Evolutionary conservation across 441 rosid genomes (phyloP), one percentile per base, ranked within the genome.

Genomic region (Aquilaria agallochum): DNA sequence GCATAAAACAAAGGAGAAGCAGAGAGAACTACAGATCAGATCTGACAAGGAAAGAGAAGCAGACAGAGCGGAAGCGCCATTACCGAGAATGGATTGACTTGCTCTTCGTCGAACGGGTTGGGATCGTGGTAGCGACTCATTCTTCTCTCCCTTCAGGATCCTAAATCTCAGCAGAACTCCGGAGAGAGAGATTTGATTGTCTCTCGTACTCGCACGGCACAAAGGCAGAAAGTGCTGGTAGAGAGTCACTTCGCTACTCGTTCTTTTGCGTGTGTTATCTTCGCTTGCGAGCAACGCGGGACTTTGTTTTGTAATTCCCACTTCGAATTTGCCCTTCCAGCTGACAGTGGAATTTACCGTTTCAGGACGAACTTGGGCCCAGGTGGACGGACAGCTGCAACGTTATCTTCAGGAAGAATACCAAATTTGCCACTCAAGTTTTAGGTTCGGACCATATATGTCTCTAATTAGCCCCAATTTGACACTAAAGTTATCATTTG

Each of bases 61-160:
- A 52, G 44, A 30, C 11, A 31, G 11, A 65, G 11, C 11, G 54
- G 65, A 64, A 20, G 12, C 56, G 34, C 50, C 6, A 15, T 32
- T 88, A 94, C 99, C 82, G 99, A 94, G 78, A 94, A 94, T 4
- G 97, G 99, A 91, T 94, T 91, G 80, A 91, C 92, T 60, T 88
- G 92, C 56, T 90, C 97, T 64, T 94, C 98, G 46, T 94, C 97
- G 69, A 94, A 89, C 5, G 99, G 97, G 50, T 89, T 94, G 53
- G 96, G 96, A 67, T 94, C 99, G 72, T 72, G 70, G 78, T 76
- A 83, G 71, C 95, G 95, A 79, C 83, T 84, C 99, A 91, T 91
- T 11, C 31, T 58, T 20, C 9, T 63, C 46, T 56, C 30, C 14
- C 46, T 53, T 34, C 74, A 69, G 64, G 83, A 77, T 74, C 77